These are phyloP conservation scores for Penicillium argentinense DNA, from an alignment of 495 filamentous ascomycete species.

Conservation along the genomic window DNA sequence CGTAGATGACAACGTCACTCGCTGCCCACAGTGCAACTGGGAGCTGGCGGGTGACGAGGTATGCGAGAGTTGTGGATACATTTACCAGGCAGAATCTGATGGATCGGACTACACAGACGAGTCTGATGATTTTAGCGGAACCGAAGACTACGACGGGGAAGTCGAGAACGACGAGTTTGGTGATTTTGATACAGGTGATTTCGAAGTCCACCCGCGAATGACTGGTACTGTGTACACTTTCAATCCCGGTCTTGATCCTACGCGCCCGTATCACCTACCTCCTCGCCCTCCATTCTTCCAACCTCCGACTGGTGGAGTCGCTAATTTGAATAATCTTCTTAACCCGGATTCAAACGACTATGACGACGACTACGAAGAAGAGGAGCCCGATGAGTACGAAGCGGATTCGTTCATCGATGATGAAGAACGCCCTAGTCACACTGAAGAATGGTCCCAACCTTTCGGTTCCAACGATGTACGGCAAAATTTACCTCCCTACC, in stretches of 20 bases:
- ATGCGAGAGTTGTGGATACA: slow-evolving; percentile 54
- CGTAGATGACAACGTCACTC: slow-evolving; percentile 58
- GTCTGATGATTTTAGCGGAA: background rate
- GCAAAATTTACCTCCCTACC: no score
- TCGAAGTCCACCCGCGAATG: no score
- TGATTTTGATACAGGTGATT: no score
- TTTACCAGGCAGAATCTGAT: slow-evolving; percentile 41
- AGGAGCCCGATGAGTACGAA: slow-evolving; percentile 36
- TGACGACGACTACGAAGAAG: slow-evolving; percentile 27
- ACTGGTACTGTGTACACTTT: slow-evolving; percentile 20
- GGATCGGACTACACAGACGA: slow-evolving; percentile 29
- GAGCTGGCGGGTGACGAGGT: slow-evolving; percentile 58
- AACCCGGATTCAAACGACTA: background rate
- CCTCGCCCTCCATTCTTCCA: background rate
- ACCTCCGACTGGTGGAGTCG: no score
- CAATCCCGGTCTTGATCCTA: background rate
- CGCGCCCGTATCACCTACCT: no score
- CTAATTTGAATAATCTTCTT: no score
- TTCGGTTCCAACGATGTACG: no score
- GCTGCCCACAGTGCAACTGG: slow-evolving; percentile 65
- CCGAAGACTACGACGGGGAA: slow-evolving; percentile 32
- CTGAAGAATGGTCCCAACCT: slow-evolving; percentile 6
- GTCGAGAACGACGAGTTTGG: slow-evolving; percentile 37
- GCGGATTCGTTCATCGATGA: slow-evolving; percentile 45
- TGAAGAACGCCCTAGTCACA: slow-evolving; percentile 20